A percentile compares a stretch with the other conserved stretches of the same genome.
These are phyloP conservation scores for Sherardia arvensis DNA, from an alignment of 257 asterid genomes.

Conservation along the genomic window DNA sequence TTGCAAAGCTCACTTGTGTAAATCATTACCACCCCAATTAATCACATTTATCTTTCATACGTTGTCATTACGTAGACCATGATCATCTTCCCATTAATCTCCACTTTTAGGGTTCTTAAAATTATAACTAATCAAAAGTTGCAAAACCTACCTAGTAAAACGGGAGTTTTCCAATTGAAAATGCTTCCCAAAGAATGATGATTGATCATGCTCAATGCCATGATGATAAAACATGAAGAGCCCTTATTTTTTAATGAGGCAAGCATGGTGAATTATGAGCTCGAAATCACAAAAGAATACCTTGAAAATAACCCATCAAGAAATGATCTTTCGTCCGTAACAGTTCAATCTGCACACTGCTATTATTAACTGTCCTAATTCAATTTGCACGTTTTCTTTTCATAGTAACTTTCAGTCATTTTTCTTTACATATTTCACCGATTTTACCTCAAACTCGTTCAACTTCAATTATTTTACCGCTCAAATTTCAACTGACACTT, in stretches of 20 bases:
- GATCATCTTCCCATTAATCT: neutral
- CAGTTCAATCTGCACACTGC: too few species aligned
- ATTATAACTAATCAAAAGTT: neutral
- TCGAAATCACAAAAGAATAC: neutral
- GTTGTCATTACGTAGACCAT: conserved; percentile 1
- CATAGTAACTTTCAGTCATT: too few species aligned
- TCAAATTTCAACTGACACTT: too few species aligned
- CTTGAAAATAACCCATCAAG: neutral
- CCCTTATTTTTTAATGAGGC: conserved; percentile 1
- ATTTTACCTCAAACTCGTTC: too few species aligned
- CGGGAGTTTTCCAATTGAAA: conserved; percentile 1
- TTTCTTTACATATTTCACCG: too few species aligned
- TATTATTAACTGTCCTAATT: too few species aligned
- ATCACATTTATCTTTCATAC: conserved; percentile 1
- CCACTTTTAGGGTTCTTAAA: neutral
- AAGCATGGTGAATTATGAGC: conserved; percentile 4
- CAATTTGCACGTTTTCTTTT: too few species aligned
- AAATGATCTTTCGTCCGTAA: too few species aligned
- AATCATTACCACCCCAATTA: conserved; percentile 2
- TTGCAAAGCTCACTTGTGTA: neutral
- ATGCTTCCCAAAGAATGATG: conserved; percentile 13
- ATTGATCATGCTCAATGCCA: conserved; percentile 17
- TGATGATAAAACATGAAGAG: conserved; percentile 16
- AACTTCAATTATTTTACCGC: too few species aligned
- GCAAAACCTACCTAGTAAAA: neutral